Evolutionary conservation across 352 stramenopile genomes (phyloP).

Genomic region (Globisporangium lucens): DNA sequence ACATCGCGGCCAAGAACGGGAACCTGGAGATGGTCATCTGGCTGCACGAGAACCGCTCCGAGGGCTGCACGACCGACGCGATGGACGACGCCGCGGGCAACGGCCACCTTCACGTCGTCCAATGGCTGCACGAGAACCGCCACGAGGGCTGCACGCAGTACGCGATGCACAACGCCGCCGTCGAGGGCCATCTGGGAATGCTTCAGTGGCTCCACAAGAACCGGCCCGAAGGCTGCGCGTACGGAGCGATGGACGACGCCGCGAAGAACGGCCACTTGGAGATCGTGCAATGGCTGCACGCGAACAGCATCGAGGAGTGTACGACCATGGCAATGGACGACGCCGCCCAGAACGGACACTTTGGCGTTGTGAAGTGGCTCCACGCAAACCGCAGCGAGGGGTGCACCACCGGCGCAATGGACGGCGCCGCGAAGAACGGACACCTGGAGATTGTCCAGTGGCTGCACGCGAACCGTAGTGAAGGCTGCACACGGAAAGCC

Average conservation of each 20-base stretch:
- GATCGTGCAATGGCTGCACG: conserved; percentile 17
- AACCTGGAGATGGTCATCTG: conserved; percentile 17
- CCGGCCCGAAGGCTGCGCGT: conserved; percentile 24
- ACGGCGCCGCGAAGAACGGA: conserved; percentile 10
- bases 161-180: conserved; percentile 23
- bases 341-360: conserved; percentile 11
- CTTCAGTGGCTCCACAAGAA: conserved; percentile 22
- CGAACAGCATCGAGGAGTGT: conserved; percentile 15
- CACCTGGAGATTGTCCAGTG: conserved; percentile 12
- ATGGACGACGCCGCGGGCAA: conserved; percentile 27
- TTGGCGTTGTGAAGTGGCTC: conserved; percentile 17
- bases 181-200: conserved; percentile 20
- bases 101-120: conserved; percentile 23
- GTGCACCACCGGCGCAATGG: conserved; percentile 18
- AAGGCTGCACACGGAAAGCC: conserved; percentile 12
- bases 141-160: conserved; percentile 24
- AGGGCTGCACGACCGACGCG: conserved; percentile 24
- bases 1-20: conserved; percentile 15
- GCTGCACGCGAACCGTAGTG: conserved; percentile 5
- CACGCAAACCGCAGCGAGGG: conserved; percentile 15
- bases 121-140: conserved; percentile 25
- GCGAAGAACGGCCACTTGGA: conserved; percentile 12
- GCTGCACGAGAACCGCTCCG: conserved; percentile 19
- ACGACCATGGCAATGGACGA: conserved; percentile 21
- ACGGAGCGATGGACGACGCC: conserved; percentile 20